Percentiles rank a stretch among this genome's conserved stretches.
These are phyloP conservation scores for Fusarium pseudoanthophilum DNA, from an alignment of 2,329 filamentous ascomycete genomes.

Conservation along the genomic window DNA sequence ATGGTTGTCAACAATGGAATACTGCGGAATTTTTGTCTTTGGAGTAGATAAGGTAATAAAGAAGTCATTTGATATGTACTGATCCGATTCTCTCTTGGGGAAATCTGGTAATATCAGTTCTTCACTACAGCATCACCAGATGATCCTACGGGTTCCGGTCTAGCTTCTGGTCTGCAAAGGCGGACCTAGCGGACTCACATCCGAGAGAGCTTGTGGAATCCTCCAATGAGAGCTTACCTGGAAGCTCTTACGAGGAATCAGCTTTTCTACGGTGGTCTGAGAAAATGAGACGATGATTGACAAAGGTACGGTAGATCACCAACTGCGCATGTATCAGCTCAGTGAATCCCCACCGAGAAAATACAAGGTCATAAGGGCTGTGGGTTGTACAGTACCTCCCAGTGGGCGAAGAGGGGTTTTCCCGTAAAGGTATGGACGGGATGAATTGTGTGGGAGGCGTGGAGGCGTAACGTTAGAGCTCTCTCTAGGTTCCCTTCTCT, in stretches of 20 bases:
- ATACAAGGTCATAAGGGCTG: conserved; percentile 20
- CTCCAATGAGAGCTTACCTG: conserved; percentile 28
- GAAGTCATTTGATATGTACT: not conserved
- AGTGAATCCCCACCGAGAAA: not conserved
- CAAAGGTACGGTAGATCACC: conserved; percentile 16
- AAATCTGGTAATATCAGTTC: not conserved
- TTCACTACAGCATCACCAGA: conserved; percentile 9
- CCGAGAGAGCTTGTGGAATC: conserved; percentile 20
- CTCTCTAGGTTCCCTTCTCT: conserved; percentile 8
- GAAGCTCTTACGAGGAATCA: conserved; percentile 24
- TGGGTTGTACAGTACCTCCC: conserved; percentile 18
- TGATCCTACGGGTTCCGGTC: not conserved
- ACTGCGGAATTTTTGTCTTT: conserved; percentile 5
- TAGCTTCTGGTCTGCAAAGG: conserved; percentile 15
- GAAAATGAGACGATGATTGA: conserved; percentile 10
- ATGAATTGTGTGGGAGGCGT: conserved; percentile 8
- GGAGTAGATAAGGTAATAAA: not conserved
- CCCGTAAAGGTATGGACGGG: not conserved
- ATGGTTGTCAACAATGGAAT: not conserved
- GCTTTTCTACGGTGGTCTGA: conserved; percentile 32
- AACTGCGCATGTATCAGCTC: conserved; percentile 16
- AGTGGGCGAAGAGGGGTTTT: conserved; percentile 14
- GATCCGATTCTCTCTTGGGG: not conserved
- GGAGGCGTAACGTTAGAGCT: conserved; percentile 8
- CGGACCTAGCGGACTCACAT: conserved; percentile 28